Conservation (phyloP, 768 basidiomycete genomes). For the Boletus eberwhitei region DNA sequence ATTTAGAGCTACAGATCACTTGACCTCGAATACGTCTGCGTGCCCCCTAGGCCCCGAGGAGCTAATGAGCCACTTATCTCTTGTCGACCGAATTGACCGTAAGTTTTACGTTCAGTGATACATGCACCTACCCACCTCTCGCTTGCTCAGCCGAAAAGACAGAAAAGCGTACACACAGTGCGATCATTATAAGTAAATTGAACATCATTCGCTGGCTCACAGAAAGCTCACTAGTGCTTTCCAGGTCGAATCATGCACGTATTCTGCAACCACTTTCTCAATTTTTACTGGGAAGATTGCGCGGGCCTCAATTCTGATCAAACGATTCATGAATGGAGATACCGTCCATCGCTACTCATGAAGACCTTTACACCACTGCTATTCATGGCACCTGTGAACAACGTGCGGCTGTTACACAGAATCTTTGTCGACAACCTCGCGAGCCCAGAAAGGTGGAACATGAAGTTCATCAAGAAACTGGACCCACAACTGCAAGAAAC, state of each 20-base stretch:
- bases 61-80: constrained; percentile 19
- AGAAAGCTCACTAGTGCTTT: constrained; percentile 3
- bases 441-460: constrained; percentile 40
- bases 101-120: not conserved
- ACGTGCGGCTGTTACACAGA: constrained; percentile 43
- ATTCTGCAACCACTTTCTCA: constrained; percentile 36
- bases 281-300: constrained; percentile 43
- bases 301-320: constrained; percentile 39
- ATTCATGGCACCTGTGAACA: constrained; percentile 49
- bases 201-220: not conserved
- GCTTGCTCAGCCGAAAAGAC: constrained; percentile 9
- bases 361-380: constrained; percentile 38
- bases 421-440: constrained; percentile 49
- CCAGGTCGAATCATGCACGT: constrained; percentile 32
- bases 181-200: constrained; percentile 21
- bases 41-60: constrained; percentile 18
- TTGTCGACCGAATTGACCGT: constrained; percentile 28
- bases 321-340: constrained; percentile 28
- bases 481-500: constrained; percentile 51
- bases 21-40: constrained; percentile 27
- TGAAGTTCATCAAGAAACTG: constrained; percentile 42
- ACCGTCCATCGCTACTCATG: constrained; percentile 38
- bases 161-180: constrained; percentile 12
- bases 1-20: constrained; percentile 17
- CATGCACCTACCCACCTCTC: not conserved